These are phyloP conservation scores for Paraconiothyrium sp. DNA, from an alignment of 2,329 filamentous ascomycete genomes.

Conservation along the genomic window DNA sequence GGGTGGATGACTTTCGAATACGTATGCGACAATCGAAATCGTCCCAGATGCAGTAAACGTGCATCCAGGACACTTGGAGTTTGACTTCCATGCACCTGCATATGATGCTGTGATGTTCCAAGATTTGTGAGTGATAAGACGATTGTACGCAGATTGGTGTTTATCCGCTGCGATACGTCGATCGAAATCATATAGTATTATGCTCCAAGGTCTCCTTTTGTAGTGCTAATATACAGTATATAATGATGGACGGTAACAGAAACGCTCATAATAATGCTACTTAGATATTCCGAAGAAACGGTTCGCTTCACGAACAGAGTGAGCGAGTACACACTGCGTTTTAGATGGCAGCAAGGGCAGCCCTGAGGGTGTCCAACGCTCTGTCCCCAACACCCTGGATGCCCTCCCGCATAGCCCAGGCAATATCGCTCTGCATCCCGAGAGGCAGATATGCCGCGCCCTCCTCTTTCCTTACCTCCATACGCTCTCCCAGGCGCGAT, in stretches of 20 bases:
- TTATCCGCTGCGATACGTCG: no score
- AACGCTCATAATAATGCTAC: neutral
- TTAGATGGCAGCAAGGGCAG: constrained; percentile 65
- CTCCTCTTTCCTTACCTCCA: constrained; percentile 76
- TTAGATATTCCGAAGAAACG: neutral
- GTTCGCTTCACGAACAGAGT: neutral
- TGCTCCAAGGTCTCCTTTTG: neutral
- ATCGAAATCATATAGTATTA: neutral
- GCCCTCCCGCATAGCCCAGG: constrained; percentile 73
- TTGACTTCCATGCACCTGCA: no score
- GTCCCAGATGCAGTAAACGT: no score
- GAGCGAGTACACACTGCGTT: neutral
- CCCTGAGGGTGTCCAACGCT: constrained; percentile 65
- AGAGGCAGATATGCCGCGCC: constrained; percentile 83
- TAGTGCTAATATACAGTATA: constrained; percentile 5
- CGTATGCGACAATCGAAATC: no score
- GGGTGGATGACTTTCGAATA: no score
- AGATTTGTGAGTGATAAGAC: no score
- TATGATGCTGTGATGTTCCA: no score
- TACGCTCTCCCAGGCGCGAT: constrained; percentile 84
- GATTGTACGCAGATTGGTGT: no score
- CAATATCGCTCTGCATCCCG: constrained; percentile 87
- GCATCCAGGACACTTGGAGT: no score
- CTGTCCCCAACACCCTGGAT: constrained; percentile 56
- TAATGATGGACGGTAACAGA: neutral